A percentile compares a stretch with the other conserved stretches of the same genome.
Evolutionary conservation across 257 asterid genomes (phyloP).

Genomic region (Fraxinus anomala): DNA sequence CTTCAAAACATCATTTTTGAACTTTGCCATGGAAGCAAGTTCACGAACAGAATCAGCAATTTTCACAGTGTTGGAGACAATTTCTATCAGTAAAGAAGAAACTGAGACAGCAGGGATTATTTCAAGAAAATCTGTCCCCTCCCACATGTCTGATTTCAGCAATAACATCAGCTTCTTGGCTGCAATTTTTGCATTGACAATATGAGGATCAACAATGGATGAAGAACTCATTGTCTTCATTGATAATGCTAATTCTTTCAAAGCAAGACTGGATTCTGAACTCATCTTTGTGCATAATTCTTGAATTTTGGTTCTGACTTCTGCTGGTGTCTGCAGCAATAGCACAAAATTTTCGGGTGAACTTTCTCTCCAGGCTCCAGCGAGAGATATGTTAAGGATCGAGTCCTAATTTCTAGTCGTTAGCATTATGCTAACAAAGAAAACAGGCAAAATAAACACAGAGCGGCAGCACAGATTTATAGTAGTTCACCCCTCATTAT

Average conservation of each 20-base stretch:
- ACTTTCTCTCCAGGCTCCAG: background rate
- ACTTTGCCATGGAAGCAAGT: constrained; percentile 32
- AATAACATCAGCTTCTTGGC: constrained; percentile 24
- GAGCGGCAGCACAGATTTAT: too few relatives aligned
- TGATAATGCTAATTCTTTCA: constrained; percentile 35
- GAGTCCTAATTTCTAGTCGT: background rate
- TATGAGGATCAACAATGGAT: constrained; percentile 9
- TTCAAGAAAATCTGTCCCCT: constrained; percentile 18
- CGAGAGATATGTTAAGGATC: background rate
- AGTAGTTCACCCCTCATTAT: too few relatives aligned
- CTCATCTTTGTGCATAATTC: constrained; percentile 40
- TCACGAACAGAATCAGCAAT: constrained; percentile 30
- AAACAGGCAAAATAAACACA: too few relatives aligned
- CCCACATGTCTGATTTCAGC: constrained; percentile 10
- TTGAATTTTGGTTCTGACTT: constrained; percentile 31
- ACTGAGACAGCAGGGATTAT: constrained; percentile 28
- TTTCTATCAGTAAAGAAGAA: constrained; percentile 33
- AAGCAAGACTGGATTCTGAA: constrained; percentile 37
- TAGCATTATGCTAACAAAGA: too few relatives aligned
- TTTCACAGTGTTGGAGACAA: constrained; percentile 25
- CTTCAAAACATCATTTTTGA: constrained; percentile 17
- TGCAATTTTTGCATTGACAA: constrained; percentile 29
- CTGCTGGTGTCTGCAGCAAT: constrained; percentile 26
- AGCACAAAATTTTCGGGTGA: too few relatives aligned
- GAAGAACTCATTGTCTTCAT: constrained; percentile 40